Conservation (phyloP, 208 protist species). For the Trypanosoma congolense region DNA sequence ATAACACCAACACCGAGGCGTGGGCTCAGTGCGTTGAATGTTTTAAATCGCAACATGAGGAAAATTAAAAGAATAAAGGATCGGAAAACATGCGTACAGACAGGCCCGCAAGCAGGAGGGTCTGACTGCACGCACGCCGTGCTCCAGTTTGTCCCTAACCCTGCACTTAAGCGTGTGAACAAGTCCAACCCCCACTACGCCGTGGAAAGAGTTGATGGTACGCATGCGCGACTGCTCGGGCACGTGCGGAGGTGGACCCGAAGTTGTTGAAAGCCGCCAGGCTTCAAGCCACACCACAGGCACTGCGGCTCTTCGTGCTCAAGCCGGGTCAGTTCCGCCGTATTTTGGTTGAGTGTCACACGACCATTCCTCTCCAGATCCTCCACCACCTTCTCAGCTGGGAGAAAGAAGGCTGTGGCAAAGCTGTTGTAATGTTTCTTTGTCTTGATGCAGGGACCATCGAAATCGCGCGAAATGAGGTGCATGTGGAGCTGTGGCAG, state of each 20-base stretch:
- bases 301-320: constrained; percentile 73
- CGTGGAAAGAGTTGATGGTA: constrained; percentile 1
- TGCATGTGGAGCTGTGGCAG: constrained; percentile 86
- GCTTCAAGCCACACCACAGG: constrained; percentile 69
- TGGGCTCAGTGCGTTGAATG: neutral
- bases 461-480: constrained; percentile 75
- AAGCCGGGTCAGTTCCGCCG: constrained; percentile 40
- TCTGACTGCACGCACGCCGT: neutral
- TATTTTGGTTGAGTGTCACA: constrained; percentile 70
- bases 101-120: neutral
- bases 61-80: neutral
- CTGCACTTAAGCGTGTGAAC: too few relatives aligned
- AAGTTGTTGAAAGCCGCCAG: constrained; percentile 52
- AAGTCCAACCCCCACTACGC: neutral
- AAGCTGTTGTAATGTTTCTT: constrained; percentile 91
- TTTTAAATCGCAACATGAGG: neutral
- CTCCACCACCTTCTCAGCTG: constrained; percentile 42
- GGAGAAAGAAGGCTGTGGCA: constrained; percentile 83
- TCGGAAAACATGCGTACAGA: neutral
- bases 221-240: constrained; percentile 28
- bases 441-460: constrained; percentile 68
- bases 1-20: too few relatives aligned
- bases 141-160: too few relatives aligned
- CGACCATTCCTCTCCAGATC: constrained; percentile 57
- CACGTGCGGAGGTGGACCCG: constrained; percentile 61